Conservation (phyloP, 257 asterid genomes). For the Salvia hispanica region DNA sequence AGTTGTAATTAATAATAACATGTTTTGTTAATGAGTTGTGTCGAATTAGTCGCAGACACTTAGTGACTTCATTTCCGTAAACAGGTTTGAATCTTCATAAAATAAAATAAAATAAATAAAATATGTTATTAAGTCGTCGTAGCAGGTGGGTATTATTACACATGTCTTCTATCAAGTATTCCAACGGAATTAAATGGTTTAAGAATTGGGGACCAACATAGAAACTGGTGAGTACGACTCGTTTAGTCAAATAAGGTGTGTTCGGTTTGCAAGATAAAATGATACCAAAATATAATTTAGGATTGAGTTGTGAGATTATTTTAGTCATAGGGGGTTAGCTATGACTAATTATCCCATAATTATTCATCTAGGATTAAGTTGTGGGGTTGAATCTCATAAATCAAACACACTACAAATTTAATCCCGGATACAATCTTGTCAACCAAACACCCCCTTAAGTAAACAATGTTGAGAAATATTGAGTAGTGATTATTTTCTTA, state of each 20-base stretch:
- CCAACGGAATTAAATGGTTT: not conserved
- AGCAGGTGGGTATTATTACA: conserved; percentile 1
- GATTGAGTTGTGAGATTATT: too few relatives aligned
- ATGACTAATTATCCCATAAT: too few relatives aligned
- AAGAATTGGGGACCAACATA: not conserved
- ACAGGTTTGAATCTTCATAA: not conserved
- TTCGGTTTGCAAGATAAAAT: too few relatives aligned
- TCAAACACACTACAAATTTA: too few relatives aligned
- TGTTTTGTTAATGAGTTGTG: conserved; percentile 21
- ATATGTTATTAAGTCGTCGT: conserved; percentile 1
- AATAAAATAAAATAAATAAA: not conserved
- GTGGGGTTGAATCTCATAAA: too few relatives aligned
- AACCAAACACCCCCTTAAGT: too few relatives aligned
- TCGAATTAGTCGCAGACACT: conserved; percentile 13
- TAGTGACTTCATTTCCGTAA: conserved; percentile 6
- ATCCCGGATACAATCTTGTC: too few relatives aligned
- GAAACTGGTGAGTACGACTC: not conserved
- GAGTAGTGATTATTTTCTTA: not conserved
- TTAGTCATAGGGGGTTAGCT: too few relatives aligned
- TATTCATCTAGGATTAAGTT: too few relatives aligned
- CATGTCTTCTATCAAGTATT: conserved; percentile 25
- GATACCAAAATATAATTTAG: too few relatives aligned
- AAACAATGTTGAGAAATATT: conserved; percentile 8
- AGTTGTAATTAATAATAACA: not conserved
- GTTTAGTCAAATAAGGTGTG: conserved; percentile 3